Percentiles rank a stretch among this genome's conserved stretches.
Conservation (phyloP, 2,329 filamentous ascomycete species). For the Curvularia sp. region DNA sequence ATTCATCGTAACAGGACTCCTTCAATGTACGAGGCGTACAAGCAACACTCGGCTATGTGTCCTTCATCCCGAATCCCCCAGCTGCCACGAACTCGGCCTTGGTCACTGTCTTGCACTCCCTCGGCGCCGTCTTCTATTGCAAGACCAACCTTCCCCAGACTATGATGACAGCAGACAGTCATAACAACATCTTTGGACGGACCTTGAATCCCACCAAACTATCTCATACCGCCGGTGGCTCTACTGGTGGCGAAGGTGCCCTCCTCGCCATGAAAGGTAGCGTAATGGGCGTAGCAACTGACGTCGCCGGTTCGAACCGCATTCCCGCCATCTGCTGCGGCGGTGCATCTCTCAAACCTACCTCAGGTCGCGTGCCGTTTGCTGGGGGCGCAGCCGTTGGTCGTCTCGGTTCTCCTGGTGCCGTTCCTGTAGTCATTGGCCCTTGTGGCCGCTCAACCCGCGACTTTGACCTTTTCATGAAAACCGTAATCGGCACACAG, state of each 20-base stretch:
- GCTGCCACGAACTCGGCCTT: slow-evolving; percentile 45
- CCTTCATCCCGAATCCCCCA: slow-evolving; percentile 46
- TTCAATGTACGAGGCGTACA: slow-evolving; percentile 67
- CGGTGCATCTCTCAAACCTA: slow-evolving; percentile 60
- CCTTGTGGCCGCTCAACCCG: slow-evolving; percentile 54
- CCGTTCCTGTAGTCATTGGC: slow-evolving; percentile 52
- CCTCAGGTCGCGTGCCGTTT: slow-evolving; percentile 60
- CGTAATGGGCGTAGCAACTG: slow-evolving; percentile 68
- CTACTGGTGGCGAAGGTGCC: slow-evolving; percentile 70
- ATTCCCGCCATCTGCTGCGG: slow-evolving; percentile 82
- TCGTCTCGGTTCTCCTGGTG: slow-evolving; percentile 37
- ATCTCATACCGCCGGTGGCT: slow-evolving; percentile 67
- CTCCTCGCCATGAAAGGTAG: slow-evolving; percentile 66
- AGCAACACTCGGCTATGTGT: slow-evolving; percentile 66
- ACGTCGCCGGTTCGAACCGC: slow-evolving; percentile 69
- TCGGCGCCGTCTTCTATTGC: slow-evolving; percentile 60
- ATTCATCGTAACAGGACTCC: slow-evolving; percentile 57
- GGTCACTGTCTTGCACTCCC: slow-evolving; percentile 46
- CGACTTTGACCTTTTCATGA: slow-evolving; percentile 54
- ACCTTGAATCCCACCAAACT: slow-evolving; percentile 70
- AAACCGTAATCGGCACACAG: slow-evolving; percentile 49
- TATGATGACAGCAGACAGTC: slow-evolving; percentile 60
- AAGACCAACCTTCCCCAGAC: slow-evolving; percentile 63
- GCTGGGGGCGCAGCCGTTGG: slow-evolving; percentile 40
- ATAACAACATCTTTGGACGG: slow-evolving; percentile 68